A percentile compares a stretch with the other conserved stretches of the same genome.
Conservation (phyloP, 2,329 filamentous ascomycete genomes). For the Drechslerella dactyloides region DNA sequence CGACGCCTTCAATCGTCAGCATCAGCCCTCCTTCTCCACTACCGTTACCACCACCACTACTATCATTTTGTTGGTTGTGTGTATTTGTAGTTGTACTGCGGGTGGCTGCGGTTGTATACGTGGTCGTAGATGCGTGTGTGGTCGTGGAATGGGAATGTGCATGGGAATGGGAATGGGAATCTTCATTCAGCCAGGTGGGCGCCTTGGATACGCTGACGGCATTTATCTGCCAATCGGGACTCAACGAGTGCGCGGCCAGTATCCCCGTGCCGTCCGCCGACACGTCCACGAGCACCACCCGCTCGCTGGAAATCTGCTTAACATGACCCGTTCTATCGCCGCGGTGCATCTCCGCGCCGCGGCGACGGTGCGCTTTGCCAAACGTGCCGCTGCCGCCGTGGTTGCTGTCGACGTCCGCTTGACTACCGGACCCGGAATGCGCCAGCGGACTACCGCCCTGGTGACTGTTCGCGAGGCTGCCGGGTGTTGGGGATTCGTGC, state of each 20-base stretch:
- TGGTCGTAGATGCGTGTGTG: too few relatives aligned
- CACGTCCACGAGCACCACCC: constrained; percentile 67
- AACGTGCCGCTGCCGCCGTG: constrained; percentile 53
- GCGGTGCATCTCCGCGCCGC: background rate
- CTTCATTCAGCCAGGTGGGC: constrained; percentile 68
- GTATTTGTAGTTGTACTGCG: too few relatives aligned
- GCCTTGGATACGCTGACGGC: constrained; percentile 65
- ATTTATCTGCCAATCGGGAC: constrained; percentile 73
- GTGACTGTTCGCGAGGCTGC: constrained; percentile 24
- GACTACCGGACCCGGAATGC: constrained; percentile 39
- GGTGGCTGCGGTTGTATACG: too few relatives aligned
- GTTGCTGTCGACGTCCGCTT: constrained; percentile 51
- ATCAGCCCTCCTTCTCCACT: constrained; percentile 65
- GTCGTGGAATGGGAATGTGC: too few relatives aligned
- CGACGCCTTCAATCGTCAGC: constrained; percentile 68
- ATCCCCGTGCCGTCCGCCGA: constrained; percentile 64
- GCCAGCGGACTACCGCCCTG: background rate
- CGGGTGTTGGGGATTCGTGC: constrained; percentile 17
- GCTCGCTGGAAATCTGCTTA: constrained; percentile 58
- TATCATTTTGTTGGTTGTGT: too few relatives aligned
- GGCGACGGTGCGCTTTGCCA: constrained; percentile 43
- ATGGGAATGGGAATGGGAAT: too few relatives aligned
- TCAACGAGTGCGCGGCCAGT: constrained; percentile 73
- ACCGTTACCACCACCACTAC: constrained; percentile 55
- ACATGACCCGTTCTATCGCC: too few relatives aligned